These are phyloP conservation scores for Nigrospora oryzae DNA, from an alignment of 2,329 filamentous ascomycete species.

Conservation along the genomic window DNA sequence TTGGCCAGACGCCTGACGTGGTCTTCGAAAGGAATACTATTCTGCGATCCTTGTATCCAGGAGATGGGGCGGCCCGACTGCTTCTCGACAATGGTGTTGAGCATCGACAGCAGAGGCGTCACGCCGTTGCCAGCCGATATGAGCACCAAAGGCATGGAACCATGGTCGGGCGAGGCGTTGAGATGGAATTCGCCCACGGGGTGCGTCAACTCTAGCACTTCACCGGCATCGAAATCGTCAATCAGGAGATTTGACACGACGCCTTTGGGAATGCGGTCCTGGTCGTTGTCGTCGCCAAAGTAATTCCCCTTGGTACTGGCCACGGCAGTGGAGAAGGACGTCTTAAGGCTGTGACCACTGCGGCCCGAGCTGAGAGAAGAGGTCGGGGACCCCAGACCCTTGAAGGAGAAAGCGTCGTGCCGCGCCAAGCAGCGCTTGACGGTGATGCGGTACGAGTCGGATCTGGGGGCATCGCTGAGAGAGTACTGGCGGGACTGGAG, in stretches of 20 bases:
- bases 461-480: constrained; percentile 54
- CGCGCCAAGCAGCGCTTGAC: constrained; percentile 59
- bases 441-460: constrained; percentile 60
- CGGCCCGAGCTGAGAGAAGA: background rate
- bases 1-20: constrained; percentile 37
- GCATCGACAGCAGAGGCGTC: constrained; percentile 51
- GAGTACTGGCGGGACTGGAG: constrained; percentile 66
- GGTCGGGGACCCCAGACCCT: background rate
- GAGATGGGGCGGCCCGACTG: constrained; percentile 40
- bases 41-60: constrained; percentile 51
- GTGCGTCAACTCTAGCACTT: constrained; percentile 56
- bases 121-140: constrained; percentile 54
- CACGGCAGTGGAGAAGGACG: constrained; percentile 12
- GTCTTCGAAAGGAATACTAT: constrained; percentile 42
- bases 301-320: constrained; percentile 22
- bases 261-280: constrained; percentile 34
- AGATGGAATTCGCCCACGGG: constrained; percentile 56
- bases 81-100: constrained; percentile 41
- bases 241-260: constrained; percentile 65
- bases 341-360: constrained; percentile 1
- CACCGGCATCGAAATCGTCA: constrained; percentile 50
- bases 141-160: constrained; percentile 44
- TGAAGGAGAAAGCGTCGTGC: constrained; percentile 18
- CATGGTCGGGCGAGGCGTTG: constrained; percentile 28
- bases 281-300: constrained; percentile 17